Base-by-base conservation (phyloP, 192 early-diverging fungal species). In the Backusella sp. region DNA sequence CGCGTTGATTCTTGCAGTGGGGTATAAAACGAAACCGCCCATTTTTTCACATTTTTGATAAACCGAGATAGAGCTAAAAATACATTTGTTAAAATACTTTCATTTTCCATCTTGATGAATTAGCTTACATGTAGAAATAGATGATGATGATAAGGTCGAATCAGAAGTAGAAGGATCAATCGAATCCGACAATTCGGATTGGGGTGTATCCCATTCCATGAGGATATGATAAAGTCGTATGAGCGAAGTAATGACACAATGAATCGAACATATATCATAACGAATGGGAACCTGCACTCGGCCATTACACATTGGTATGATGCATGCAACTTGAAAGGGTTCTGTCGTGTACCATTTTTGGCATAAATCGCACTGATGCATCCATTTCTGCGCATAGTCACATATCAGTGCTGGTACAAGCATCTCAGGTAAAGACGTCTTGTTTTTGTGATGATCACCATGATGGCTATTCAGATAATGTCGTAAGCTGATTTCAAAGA, bases 211-310 rank as follows among this genome's bases (percentile, higher is more conserved):
- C 76, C 76, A 77, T 4, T 35, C 49, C 1, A 21, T 53, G 1
- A 49, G 23, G n/a, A 70, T 44, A 8, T 53, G 46, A 37, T 77
- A 37, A 36, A 77, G 19, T 32, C 37, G 32, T 30, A 71, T 36
- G 14, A 53, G 17, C 0, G 49, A 19, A 17, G n/a, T 36, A 35
- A 77, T 28, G 0, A 62, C 68, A 34, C 78, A 80, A 1, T 70
- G 23, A n/a, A 53, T 66, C 6, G 78, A 80, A 42, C 78, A 80
- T 46, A 80, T 37, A 19, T 41, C 44, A 8, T 59, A 80, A 23
- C 78, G 74, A 39, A 80, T 68, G 11, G 78, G 74, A 15, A 80
- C 69, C 28, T 76, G 56, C 14, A 80, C 4, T 12, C 78, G 69
- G 11, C 70, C 52, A 49, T 80, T 75, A 21, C 78, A 75, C 41